Conservation (phyloP, 305 asterid species). For the Rubia balearica region DNA sequence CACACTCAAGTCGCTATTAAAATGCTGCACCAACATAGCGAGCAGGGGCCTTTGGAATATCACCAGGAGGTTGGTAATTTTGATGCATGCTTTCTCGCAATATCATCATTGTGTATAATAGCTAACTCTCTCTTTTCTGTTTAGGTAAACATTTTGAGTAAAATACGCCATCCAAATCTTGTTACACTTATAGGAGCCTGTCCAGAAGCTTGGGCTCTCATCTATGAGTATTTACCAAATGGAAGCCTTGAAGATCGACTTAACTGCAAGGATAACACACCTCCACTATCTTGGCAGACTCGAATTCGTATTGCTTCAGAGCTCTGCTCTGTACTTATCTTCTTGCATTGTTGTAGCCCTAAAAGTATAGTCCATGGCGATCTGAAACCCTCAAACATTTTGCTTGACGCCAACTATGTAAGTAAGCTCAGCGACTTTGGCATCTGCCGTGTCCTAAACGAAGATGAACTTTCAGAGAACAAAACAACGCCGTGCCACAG, state of each 20-base stretch:
- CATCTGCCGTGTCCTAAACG: constrained; percentile 48
- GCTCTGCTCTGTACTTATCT: constrained; percentile 79
- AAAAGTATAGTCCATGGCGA: constrained; percentile 68
- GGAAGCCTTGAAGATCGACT: constrained; percentile 96
- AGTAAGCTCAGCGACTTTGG: constrained; percentile 84
- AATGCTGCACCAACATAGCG: constrained; percentile 60
- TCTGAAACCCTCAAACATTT: constrained; percentile 69
- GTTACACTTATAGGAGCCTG: constrained; percentile 85
- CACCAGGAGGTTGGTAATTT: constrained; percentile 64
- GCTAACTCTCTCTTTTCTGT: constrained; percentile 8
- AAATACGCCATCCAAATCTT: constrained; percentile 83
- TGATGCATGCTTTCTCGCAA: not conserved
- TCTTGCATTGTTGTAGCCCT: constrained; percentile 66
- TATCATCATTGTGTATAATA: not conserved
- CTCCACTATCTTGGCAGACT: constrained; percentile 84
- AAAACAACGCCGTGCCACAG: constrained; percentile 30
- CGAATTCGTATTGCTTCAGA: constrained; percentile 83
- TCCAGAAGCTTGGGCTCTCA: constrained; percentile 63
- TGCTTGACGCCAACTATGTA: constrained; percentile 66
- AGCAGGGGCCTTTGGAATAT: constrained; percentile 73
- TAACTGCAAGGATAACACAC: constrained; percentile 65
- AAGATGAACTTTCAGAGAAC: constrained; percentile 31
- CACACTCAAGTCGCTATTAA: constrained; percentile 81
- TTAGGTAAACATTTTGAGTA: constrained; percentile 75
- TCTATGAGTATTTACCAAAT: constrained; percentile 73